Conservation (phyloP, 495 filamentous ascomycete genomes). For the Viridothelium virens region DNA sequence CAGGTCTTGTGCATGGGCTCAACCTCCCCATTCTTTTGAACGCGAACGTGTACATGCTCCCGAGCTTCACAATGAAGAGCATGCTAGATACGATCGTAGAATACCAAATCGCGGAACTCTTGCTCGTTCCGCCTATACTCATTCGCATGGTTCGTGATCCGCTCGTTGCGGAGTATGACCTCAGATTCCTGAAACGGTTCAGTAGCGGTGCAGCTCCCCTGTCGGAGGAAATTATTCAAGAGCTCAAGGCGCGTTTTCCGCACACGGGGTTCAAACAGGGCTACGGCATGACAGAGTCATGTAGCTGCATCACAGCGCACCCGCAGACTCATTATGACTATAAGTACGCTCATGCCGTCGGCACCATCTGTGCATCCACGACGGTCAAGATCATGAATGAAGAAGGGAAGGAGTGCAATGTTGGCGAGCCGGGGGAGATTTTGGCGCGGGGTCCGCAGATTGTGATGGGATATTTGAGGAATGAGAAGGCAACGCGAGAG, state of each 20-base stretch:
- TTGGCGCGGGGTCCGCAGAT: slow-evolving; percentile 48
- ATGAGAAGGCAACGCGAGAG: slow-evolving; percentile 48
- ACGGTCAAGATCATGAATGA: slow-evolving; percentile 54
- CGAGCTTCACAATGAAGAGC: slow-evolving; percentile 47
- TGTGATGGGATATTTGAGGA: slow-evolving; percentile 52
- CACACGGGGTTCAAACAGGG: slow-evolving; percentile 57
- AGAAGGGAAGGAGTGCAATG: slow-evolving; percentile 40
- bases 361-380: slow-evolving; percentile 51
- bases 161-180: slow-evolving; percentile 53
- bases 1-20: slow-evolving; percentile 53
- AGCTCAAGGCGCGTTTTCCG: slow-evolving; percentile 50
- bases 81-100: slow-evolving; percentile 49
- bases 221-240: slow-evolving; percentile 52
- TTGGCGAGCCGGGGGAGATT: slow-evolving; percentile 54
- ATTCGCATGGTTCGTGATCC: slow-evolving; percentile 60
- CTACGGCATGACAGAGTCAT: slow-evolving; percentile 65
- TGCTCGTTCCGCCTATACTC: slow-evolving; percentile 62
- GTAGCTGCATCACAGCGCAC: slow-evolving; percentile 54
- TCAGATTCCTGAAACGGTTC: slow-evolving; percentile 46
- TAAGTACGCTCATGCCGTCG: slow-evolving; percentile 51
- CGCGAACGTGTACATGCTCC: slow-evolving; percentile 52
- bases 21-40: slow-evolving; percentile 53
- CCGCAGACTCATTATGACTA: slow-evolving; percentile 46
- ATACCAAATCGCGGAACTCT: slow-evolving; percentile 50
- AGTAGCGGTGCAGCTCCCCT: slow-evolving; percentile 58